Base-by-base conservation (phyloP, 177 flowering plant species). In the Vitis hybrid region DNA sequence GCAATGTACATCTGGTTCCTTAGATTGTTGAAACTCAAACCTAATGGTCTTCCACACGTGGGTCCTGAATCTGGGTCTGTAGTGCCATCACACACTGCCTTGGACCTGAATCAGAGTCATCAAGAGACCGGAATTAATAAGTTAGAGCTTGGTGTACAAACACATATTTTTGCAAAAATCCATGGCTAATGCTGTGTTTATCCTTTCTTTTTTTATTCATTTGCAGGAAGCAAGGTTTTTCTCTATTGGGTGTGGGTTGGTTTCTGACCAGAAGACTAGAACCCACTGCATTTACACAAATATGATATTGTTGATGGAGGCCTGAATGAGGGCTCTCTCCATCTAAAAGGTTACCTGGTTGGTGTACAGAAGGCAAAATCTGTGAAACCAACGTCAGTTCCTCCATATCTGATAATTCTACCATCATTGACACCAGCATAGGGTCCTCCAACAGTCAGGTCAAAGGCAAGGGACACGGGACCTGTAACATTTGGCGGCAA, bases 1-100 rank as follows among this genome's bases (percentile, higher is more conserved):
- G 64, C 62, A 5, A 77, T 49, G 67, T 73, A 77, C n/a, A 77
- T 66, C 11, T 72, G 68, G 0, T 65, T 39, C 14, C 76, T 77
- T 29, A 0, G 13, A 16, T 31, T 31, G 56, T 76, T 51, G 57
- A 72, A 76, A 5, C 26, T 66, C 10, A 76, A n/a, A 5, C 73
- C 79, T 3, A 77, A 7, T 53, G 79, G 70, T 53, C 71, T 60
- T 12, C 73, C 76, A 56, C 76, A 77, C 0, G 15, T 11, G 1
- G 31, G 60, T 56, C 48, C 64, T 1, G 15, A 10, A 8, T 14
- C 29, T 11, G 50, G 29, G 63, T 56, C 60, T 11, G 51, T 16
- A 1, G 12, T 7, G 21, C 76, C 79, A 62, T 69, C 70, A 61
- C 79, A 77, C 3, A 60, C 11, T 56, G n/a, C 67, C 51, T 50